Evolutionary conservation across 306 rosid species (phyloP), one percentile per base, ranked within the genome.

Genomic region (Glycine tomentella): DNA sequence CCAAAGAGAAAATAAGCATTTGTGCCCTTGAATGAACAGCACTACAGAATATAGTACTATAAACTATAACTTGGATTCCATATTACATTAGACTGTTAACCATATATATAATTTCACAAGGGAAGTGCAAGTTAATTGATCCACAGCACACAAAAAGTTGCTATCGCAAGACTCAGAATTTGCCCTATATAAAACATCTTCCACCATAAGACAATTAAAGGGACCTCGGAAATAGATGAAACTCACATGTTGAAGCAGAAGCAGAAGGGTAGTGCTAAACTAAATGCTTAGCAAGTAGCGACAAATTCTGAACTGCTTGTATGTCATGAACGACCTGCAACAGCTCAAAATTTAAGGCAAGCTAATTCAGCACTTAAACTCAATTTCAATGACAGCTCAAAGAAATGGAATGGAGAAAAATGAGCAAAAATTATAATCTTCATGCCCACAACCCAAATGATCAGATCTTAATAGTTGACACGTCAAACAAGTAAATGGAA

Each of bases 301-400:
- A 46, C 51, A 7, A 78, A 80, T 25, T 62, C 38, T 17, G 74
- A 44, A 62, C 57, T 42, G 69, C 38, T 58, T 13, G 20, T 36
- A 48, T 64, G 16, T 79, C 75, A 61, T 52, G 71, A 59, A 51
- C 76, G 77, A 86, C 85, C 89, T 86, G 90, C 89, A 84, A 68
- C 61, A 11, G 12, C 9, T 2, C 80, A 69, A 72, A 69, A 49
- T 34, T 36, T n/a, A 70, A 64, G 34, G 15, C 72, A 25, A 42
- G 40, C 49, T 5, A 80, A 78, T 55, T 84, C 80, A 85, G 46
- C 69, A 85, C 64, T 58, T 76, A 49, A 73, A 73, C 40, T 33
- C 65, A 70, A 85, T 34, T 77, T 25, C 81, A 76, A 63, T n/a
- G 78, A 61, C 76, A 64, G 33, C 4, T 11, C 50, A 83, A 76